phyloP scores from a whole-genome alignment of 164 flowering plant genomes.

The Litsea cubeba region DNA sequence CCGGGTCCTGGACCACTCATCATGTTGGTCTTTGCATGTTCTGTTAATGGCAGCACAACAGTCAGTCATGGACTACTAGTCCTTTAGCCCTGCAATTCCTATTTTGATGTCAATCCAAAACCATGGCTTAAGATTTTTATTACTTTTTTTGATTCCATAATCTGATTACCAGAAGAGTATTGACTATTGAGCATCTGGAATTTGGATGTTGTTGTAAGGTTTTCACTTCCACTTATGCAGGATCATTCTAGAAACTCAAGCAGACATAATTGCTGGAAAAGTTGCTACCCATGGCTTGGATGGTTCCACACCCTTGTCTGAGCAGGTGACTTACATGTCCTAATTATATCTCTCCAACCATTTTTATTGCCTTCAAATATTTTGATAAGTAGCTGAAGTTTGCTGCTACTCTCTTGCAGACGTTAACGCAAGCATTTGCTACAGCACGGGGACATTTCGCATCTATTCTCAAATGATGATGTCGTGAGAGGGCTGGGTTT shows the following conservation, averaged over 20 bases:
- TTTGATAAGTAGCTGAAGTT: neutral
- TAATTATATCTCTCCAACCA: neutral
- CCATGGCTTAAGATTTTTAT: neutral
- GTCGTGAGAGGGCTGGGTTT: neutral
- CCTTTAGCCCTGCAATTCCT: neutral
- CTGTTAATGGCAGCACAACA: too few relatives aligned
- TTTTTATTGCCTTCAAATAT: neutral
- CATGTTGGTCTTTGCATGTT: neutral
- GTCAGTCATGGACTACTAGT: too few relatives aligned
- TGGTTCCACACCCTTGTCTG: slow-evolving; percentile 49
- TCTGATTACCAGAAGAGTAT: neutral
- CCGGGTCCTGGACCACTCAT: neutral
- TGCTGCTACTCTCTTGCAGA: slow-evolving; percentile 31
- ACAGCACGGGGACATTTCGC: slow-evolving; percentile 64
- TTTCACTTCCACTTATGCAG: slow-evolving; percentile 22
- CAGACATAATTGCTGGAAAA: slow-evolving; percentile 47
- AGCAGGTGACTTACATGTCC: slow-evolving; percentile 38
- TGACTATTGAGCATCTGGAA: neutral
- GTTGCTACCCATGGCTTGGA: slow-evolving; percentile 50
- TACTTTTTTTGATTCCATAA: too few relatives aligned
- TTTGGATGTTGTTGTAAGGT: neutral
- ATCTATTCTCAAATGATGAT: slow-evolving; percentile 46
- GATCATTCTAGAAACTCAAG: slow-evolving; percentile 36
- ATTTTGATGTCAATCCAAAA: neutral
- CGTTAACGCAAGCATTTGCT: slow-evolving; percentile 58